phyloP scores from a whole-genome alignment of 2,329 filamentous ascomycete species.

The Didymella pinodella region DNA sequence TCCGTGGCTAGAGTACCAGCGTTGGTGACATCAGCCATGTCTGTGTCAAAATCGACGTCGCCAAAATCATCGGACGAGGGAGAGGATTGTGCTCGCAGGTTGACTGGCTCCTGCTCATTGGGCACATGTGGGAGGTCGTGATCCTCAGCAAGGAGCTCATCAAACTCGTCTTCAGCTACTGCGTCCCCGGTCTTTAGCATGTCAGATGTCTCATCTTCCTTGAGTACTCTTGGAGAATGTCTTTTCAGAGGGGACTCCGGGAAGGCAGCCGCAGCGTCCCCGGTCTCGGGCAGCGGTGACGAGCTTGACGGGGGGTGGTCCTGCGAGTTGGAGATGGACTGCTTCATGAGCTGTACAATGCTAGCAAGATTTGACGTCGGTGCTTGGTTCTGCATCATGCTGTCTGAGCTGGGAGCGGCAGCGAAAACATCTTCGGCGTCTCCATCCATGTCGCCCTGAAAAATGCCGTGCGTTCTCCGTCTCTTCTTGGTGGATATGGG shows the following conservation, averaged over 20 bases:
- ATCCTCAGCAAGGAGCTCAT: conserved; percentile 3
- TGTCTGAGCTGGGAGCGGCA: conserved; percentile 44
- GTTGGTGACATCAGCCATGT: conserved; percentile 41
- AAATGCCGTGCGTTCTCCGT: conserved; percentile 47
- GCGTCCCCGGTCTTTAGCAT: conserved; percentile 17
- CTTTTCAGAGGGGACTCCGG: conserved; percentile 44
- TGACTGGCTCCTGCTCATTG: conserved; percentile 13
- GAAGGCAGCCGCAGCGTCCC: conserved; percentile 27
- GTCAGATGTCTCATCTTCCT: conserved; percentile 17
- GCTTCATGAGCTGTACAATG: conserved; percentile 56
- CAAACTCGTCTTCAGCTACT: conserved; percentile 8
- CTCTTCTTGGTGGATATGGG: conserved; percentile 54
- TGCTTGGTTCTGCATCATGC: conserved; percentile 35
- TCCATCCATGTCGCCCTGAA: conserved; percentile 39
- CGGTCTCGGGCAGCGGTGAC: conserved; percentile 54
- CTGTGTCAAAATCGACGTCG: conserved; percentile 46
- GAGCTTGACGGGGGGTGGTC: conserved; percentile 56
- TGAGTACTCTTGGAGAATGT: conserved; percentile 21
- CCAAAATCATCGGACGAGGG: conserved; percentile 49
- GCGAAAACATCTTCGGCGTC: conserved; percentile 39
- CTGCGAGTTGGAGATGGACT: conserved; percentile 50
- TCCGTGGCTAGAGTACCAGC: conserved; percentile 32
- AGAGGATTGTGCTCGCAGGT: conserved; percentile 22
- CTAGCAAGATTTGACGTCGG: conserved; percentile 41
- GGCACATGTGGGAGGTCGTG: background rate